phyloP scores from a whole-genome alignment of 2,329 filamentous ascomycete genomes.

The Claviceps quebecensis region DNA sequence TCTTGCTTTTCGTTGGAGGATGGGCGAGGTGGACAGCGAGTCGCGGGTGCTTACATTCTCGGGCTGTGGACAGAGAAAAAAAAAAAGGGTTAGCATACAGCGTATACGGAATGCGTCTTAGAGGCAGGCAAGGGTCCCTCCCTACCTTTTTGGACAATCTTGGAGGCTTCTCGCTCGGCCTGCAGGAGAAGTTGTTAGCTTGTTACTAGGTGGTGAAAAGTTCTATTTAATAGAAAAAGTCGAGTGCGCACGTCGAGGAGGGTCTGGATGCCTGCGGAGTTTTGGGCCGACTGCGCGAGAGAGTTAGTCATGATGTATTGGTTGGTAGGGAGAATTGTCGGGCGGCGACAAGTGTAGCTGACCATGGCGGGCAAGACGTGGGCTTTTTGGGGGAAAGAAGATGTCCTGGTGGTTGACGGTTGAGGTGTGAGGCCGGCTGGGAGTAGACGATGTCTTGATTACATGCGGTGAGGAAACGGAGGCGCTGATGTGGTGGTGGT shows the following conservation, averaged over 20 bases:
- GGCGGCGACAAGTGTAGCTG: not conserved
- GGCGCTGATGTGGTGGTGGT: not conserved
- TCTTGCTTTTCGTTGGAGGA: not conserved
- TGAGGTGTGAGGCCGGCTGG: not conserved
- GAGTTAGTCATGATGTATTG: not conserved
- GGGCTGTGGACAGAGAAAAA: slow-evolving; percentile 35
- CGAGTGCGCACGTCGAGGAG: slow-evolving; percentile 73
- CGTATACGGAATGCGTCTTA: not conserved
- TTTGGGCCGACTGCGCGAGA: slow-evolving; percentile 71
- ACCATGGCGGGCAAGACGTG: slow-evolving; percentile 6
- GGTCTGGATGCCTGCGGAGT: slow-evolving; percentile 96
- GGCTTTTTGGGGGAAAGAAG: not conserved
- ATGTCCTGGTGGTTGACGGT: not conserved
- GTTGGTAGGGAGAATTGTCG: not conserved
- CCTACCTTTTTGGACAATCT: slow-evolving; percentile 93
- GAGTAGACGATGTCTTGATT: not conserved
- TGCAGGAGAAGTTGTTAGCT: slow-evolving; percentile 22
- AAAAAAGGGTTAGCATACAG: not conserved
- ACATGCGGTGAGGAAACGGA: not conserved
- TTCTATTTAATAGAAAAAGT: not conserved
- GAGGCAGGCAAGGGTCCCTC: slow-evolving; percentile 11
- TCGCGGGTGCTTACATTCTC: slow-evolving; percentile 62
- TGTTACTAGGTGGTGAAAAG: not conserved
- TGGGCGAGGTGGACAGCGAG: not conserved
- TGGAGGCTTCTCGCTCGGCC: slow-evolving; percentile 96